A percentile compares a stretch with the other conserved stretches of the same genome.
Conservation (phyloP, 2,329 filamentous ascomycete species). For the Scopulariopsis brevicaulis region DNA sequence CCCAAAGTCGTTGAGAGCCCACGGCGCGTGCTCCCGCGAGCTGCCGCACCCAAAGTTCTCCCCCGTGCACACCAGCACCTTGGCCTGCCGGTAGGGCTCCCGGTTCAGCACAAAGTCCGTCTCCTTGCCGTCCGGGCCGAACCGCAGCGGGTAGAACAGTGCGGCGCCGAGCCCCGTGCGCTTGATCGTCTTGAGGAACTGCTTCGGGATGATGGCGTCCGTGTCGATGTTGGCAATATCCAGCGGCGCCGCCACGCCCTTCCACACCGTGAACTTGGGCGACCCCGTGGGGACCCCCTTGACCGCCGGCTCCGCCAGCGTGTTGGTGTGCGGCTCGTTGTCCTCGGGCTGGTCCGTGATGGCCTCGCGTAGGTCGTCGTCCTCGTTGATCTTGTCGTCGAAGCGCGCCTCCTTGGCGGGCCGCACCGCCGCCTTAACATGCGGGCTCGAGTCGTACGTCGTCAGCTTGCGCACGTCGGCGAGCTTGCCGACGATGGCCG, state of each 20-base stretch:
- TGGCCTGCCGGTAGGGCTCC: slow-evolving; percentile 70
- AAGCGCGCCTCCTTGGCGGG: slow-evolving; percentile 31
- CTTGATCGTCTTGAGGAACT: slow-evolving; percentile 99
- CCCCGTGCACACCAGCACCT: slow-evolving; percentile 86
- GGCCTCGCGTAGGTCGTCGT: slow-evolving; percentile 39
- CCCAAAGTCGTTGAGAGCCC: slow-evolving; percentile 93
- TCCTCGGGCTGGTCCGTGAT: slow-evolving; percentile 53
- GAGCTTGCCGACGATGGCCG: slow-evolving; percentile 81
- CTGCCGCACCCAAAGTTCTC: slow-evolving; percentile 92
- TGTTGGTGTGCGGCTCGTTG: slow-evolving; percentile 53
- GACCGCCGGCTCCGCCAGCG: slow-evolving; percentile 25
- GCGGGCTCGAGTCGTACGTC: slow-evolving; percentile 42
- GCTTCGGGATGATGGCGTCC: slow-evolving; percentile 98
- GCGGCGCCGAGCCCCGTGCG: slow-evolving; percentile 83
- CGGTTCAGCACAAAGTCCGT: slow-evolving; percentile 84
- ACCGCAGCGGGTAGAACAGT: slow-evolving; percentile 79
- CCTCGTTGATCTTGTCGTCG: slow-evolving; percentile 39
- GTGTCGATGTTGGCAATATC: slow-evolving; percentile 90
- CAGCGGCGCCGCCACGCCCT: slow-evolving; percentile 79
- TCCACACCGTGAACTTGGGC: slow-evolving; percentile 72
- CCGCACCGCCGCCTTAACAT: slow-evolving; percentile 44
- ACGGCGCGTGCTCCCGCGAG: slow-evolving; percentile 90
- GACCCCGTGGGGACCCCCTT: slow-evolving; percentile 51
- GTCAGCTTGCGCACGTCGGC: slow-evolving; percentile 79
- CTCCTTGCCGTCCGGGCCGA: slow-evolving; percentile 59